These are phyloP conservation scores for Psilocybe azurescens DNA, from an alignment of 768 basidiomycete genomes.

Conservation along the genomic window DNA sequence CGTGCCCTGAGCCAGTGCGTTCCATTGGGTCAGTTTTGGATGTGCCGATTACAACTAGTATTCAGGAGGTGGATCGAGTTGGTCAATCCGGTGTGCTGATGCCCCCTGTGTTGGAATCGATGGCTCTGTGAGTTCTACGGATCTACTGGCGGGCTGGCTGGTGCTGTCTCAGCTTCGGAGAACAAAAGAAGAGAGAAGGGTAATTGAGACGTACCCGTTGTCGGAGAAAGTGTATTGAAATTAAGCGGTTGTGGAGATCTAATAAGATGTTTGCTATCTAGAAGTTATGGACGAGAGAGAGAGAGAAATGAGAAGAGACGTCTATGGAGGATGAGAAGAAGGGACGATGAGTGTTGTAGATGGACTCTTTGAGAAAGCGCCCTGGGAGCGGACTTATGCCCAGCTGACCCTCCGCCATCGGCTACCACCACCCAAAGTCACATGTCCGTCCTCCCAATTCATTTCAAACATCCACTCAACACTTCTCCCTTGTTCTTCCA, in stretches of 20 bases:
- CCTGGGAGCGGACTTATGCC: slow-evolving; percentile 10
- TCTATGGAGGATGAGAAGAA: slow-evolving; percentile 4
- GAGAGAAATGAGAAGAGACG: not conserved
- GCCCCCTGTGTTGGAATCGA: not conserved
- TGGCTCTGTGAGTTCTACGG: not conserved
- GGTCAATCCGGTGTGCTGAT: not conserved
- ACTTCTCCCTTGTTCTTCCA: not conserved
- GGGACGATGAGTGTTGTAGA: not conserved
- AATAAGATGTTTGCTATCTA: not conserved
- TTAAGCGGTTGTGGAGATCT: not conserved
- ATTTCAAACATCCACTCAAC: not conserved
- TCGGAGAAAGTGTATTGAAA: not conserved
- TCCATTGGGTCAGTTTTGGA: slow-evolving; percentile 19
- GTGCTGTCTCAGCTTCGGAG: slow-evolving; percentile 1
- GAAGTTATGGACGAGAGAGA: not conserved
- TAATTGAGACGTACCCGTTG: not conserved
- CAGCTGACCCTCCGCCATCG: slow-evolving; percentile 5
- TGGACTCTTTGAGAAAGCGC: not conserved
- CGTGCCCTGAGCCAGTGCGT: slow-evolving; percentile 25
- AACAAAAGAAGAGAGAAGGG: not conserved
- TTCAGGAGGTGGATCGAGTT: not conserved
- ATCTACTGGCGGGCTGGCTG: slow-evolving; percentile 3
- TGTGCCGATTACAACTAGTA: not conserved
- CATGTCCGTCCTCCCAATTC: slow-evolving; percentile 4
- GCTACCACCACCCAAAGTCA: not conserved